Evolutionary conservation across 345 rosid genomes (phyloP).

Genomic region (Conringia planisiliqua): DNA sequence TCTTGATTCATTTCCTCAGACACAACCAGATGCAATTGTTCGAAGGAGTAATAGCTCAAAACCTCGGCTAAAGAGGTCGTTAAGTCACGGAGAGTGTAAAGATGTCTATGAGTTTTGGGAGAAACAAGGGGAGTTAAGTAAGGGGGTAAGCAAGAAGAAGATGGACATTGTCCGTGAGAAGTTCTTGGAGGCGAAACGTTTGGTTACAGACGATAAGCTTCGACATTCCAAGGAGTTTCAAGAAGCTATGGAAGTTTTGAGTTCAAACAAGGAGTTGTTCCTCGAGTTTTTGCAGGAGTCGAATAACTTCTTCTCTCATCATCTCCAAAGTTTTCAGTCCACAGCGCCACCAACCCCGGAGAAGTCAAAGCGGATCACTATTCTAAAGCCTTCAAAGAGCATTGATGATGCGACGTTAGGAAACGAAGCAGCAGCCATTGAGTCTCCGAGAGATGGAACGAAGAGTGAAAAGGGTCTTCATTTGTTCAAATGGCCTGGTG

Average conservation of each 20-base stretch:
- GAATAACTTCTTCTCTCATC: conserved; percentile 60
- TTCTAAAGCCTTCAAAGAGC: conserved; percentile 73
- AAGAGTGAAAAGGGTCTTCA: conserved; percentile 34
- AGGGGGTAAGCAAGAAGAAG: conserved; percentile 46
- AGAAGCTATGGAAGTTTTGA: conserved; percentile 81
- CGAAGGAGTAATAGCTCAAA: conserved; percentile 44
- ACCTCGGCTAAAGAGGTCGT: conserved; percentile 47
- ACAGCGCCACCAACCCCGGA: conserved; percentile 48
- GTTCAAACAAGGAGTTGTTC: conserved; percentile 70
- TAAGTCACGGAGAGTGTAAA: conserved; percentile 52
- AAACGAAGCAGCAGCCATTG: conserved; percentile 37
- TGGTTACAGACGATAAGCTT: conserved; percentile 79
- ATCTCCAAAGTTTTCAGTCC: conserved; percentile 44
- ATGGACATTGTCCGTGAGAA: conserved; percentile 83
- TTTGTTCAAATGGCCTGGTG: conserved; percentile 37
- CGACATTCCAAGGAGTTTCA: conserved; percentile 78
- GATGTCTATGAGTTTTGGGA: conserved; percentile 62
- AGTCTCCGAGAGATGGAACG: conserved; percentile 37
- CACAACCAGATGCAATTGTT: conserved; percentile 38
- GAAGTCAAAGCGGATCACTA: conserved; percentile 65
- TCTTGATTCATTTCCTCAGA: conserved; percentile 69
- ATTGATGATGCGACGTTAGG: conserved; percentile 42
- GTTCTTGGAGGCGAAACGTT: conserved; percentile 83
- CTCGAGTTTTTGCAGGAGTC: conserved; percentile 80
- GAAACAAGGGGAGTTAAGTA: conserved; percentile 16